A percentile compares a stretch with the other conserved stretches of the same genome.
Conservation (phyloP, 768 basidiomycete species). For the Suillus subalutaceus region DNA sequence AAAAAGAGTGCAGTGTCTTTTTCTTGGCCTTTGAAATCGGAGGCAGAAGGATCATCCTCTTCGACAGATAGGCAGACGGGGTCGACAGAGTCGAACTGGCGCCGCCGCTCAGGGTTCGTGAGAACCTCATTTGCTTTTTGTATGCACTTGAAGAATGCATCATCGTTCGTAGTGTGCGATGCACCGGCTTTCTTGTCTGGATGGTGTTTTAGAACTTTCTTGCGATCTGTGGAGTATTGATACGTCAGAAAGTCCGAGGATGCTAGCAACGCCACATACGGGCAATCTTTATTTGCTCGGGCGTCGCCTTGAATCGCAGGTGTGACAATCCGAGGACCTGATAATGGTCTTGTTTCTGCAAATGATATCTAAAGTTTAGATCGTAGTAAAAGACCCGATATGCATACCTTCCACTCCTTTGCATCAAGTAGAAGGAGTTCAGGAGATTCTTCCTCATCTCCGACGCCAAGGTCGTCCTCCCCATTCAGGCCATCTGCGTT, state of each 20-base stretch:
- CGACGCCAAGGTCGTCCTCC: constrained; percentile 90
- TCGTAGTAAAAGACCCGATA: constrained; percentile 1
- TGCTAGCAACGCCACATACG: constrained; percentile 58
- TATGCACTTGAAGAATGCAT: constrained; percentile 99
- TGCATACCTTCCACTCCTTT: constrained; percentile 93
- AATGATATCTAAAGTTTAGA: constrained; percentile 7
- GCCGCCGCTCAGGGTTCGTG: constrained; percentile 80
- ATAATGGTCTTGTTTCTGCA: constrained; percentile 97
- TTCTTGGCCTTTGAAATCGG: constrained; percentile 55
- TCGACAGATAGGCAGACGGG: constrained; percentile 72
- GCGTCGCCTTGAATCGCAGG: constrained; percentile 82
- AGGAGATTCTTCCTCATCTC: constrained; percentile 82
- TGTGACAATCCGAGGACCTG: constrained; percentile 93
- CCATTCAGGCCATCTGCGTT: constrained; percentile 48
- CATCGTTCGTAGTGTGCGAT: constrained; percentile 88
- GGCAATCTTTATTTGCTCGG: constrained; percentile 94
- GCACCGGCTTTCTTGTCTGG: constrained; percentile 92
- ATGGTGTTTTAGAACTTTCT: constrained; percentile 98
- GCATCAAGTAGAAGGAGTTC: constrained; percentile 81
- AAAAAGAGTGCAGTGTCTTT: constrained; percentile 68
- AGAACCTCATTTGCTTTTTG: constrained; percentile 97
- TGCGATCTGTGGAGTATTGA: constrained; percentile 66
- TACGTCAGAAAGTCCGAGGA: constrained; percentile 5
- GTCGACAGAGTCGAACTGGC: constrained; percentile 97
- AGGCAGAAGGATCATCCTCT: constrained; percentile 71